phyloP scores from a whole-genome alignment of 1,284 basidiomycete species.

The Trametes pubescens region DNA sequence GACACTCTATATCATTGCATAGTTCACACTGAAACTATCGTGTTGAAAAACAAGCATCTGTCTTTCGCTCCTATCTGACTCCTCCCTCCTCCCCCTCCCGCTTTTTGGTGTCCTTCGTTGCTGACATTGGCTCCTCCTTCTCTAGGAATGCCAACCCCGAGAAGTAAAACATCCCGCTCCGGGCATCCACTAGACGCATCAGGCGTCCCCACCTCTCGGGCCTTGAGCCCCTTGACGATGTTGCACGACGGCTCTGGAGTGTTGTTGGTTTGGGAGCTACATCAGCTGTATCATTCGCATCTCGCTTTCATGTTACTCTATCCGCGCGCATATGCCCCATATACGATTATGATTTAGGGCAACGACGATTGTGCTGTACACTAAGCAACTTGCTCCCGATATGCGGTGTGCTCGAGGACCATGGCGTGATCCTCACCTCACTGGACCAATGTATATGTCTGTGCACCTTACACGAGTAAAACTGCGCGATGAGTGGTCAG shows the following conservation, averaged over 20 bases:
- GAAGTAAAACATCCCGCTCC: conserved; percentile 59
- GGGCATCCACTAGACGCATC: conserved; percentile 30
- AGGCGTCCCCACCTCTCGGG: conserved; percentile 31
- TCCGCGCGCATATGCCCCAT: conserved; percentile 35
- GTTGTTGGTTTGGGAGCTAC: conserved; percentile 32
- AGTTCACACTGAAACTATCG: conserved; percentile 89
- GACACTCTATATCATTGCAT: conserved; percentile 77
- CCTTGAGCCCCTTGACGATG: conserved; percentile 22
- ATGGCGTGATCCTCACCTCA: too few relatives aligned
- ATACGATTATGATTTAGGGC: conserved; percentile 37
- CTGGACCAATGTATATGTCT: background rate
- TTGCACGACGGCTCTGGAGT: conserved; percentile 29
- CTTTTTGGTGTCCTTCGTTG: conserved; percentile 17
- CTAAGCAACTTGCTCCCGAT: background rate
- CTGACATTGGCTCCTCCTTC: conserved; percentile 39
- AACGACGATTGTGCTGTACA: conserved; percentile 1
- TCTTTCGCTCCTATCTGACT: conserved; percentile 96
- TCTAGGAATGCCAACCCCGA: conserved; percentile 85
- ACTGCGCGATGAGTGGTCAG: too few relatives aligned
- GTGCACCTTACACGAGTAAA: too few relatives aligned
- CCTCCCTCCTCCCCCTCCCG: conserved; percentile 30
- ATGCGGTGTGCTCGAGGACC: too few relatives aligned
- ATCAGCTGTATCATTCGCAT: conserved; percentile 37
- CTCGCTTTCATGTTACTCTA: conserved; percentile 36
- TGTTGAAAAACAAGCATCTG: conserved; percentile 87